These are phyloP conservation scores for Cucurbita argyrosperma DNA, from an alignment of 306 rosid genomes.

Conservation along the genomic window DNA sequence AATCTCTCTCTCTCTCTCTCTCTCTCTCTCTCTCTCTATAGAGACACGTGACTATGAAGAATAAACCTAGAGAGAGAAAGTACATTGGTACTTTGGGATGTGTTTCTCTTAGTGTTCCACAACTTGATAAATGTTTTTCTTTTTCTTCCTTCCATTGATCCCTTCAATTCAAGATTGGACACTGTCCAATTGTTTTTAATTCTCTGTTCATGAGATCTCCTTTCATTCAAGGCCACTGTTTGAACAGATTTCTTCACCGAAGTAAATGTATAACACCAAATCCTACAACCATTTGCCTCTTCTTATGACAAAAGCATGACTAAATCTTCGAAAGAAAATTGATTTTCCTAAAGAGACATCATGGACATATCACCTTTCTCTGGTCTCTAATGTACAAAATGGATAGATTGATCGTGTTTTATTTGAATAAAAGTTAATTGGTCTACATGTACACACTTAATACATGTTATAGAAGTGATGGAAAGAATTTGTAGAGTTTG, in stretches of 20 bases:
- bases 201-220: not conserved
- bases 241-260: not conserved
- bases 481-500: not conserved
- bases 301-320: not conserved
- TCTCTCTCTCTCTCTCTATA: not conserved
- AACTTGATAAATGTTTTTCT: not conserved
- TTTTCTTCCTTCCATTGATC: not conserved
- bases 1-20: constrained; percentile 13
- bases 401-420: not conserved
- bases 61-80: constrained; percentile 19
- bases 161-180: not conserved
- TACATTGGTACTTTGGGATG: constrained; percentile 5
- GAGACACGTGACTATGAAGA: constrained; percentile 36
- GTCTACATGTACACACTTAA: not conserved
- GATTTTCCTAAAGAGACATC: not conserved
- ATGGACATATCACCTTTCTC: not conserved
- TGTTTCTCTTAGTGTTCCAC: not conserved
- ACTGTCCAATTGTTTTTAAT: not conserved
- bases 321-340: not conserved
- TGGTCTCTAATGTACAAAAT: not conserved
- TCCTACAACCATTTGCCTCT: not conserved
- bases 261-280: not conserved
- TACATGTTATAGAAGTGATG: not conserved
- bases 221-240: not conserved
- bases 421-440: not conserved